Percentiles rank a stretch among this genome's conserved stretches.
These are phyloP conservation scores for Glutinoglossum americanum DNA, from an alignment of 495 filamentous ascomycete species.

Conservation along the genomic window DNA sequence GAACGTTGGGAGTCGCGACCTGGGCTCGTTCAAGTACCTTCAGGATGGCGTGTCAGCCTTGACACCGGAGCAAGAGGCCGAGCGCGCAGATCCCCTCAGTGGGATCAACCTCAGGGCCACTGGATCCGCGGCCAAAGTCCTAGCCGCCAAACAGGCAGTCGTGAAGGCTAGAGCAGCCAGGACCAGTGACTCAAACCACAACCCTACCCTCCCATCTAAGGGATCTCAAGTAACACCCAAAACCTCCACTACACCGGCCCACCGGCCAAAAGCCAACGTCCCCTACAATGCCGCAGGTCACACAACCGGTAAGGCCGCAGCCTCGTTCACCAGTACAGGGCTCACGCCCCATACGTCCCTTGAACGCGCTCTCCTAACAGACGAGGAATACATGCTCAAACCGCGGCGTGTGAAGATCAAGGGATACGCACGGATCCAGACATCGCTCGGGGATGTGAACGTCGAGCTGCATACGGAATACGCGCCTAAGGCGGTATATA, in stretches of 20 bases:
- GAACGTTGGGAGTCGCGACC: slow-evolving; percentile 62
- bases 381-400: slow-evolving; percentile 91
- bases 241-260: no score
- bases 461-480: slow-evolving; percentile 80
- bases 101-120: slow-evolving; percentile 57
- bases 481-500: slow-evolving; percentile 86
- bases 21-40: slow-evolving; percentile 77
- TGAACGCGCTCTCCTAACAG: slow-evolving; percentile 64
- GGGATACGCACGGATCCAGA: slow-evolving; percentile 77
- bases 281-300: slow-evolving; percentile 75
- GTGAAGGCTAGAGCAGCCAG: slow-evolving; percentile 54
- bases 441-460: slow-evolving; percentile 61
- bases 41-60: slow-evolving; percentile 57
- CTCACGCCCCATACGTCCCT: slow-evolving; percentile 75
- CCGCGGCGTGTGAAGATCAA: slow-evolving; percentile 69
- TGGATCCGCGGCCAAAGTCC: slow-evolving; percentile 65
- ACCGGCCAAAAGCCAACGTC: slow-evolving; percentile 13
- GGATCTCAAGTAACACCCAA: slow-evolving; percentile 17
- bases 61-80: slow-evolving; percentile 36
- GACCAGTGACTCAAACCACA: slow-evolving; percentile 11
- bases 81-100: slow-evolving; percentile 30
- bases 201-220: slow-evolving; percentile 7
- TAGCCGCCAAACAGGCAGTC: slow-evolving; percentile 81
- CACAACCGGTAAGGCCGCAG: slow-evolving; percentile 81
- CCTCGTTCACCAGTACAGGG: slow-evolving; percentile 85